Base-by-base conservation (phyloP, 129 eudicot species). In the Scalesia atractyloides region DNA sequence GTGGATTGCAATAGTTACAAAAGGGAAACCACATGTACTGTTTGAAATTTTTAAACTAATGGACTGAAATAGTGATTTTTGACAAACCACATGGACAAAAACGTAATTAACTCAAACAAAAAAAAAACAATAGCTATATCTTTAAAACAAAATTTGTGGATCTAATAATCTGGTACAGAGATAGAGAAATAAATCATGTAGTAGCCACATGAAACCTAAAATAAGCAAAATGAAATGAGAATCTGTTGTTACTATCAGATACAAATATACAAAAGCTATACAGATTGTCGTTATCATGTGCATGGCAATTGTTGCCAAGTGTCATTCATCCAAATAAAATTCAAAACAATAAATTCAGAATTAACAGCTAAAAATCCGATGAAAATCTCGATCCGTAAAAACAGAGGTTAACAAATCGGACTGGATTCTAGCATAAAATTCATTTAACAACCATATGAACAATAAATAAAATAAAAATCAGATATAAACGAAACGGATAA, bases 271-370 rank as follows among this genome's bases (percentile, higher is more conserved):
- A 44, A 43, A 66, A 47, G 16, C 69, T 0, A 68, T 68, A 13
- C 13, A 26, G 72, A 60, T 77, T 77, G 76, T 77, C 76, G 59
- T 41, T 69, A 69, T 77, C 81, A 36, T 70, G 71, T 77, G 81
- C 81, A 77, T 77, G 80, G 81, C 75, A 46, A 46, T 9, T 6
- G 11, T 39, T 22, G 76, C 58, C 82, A 78, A 63, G 82, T 78
- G 82, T 78, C 82, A 62, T 61, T 70, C 67, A 78, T 78, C 77
- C 49, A 16, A 15, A 39, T 5, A 78, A 7, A 43, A 78, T 26
- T 61, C 4, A 60, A 1, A 22, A 34, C 58, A 67, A 46, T 6
- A 26, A 10, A 4, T 11, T 8, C 1, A 33, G 3, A 68, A 69
- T 7, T 18, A 50, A 20, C 14, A 33, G 2, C n/a, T 3, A 66